A percentile compares a stretch with the other conserved stretches of the same genome.
Evolutionary conservation across 805 yeast genomes (phyloP).

Genomic region (Saccharomycopsis selenospora): DNA sequence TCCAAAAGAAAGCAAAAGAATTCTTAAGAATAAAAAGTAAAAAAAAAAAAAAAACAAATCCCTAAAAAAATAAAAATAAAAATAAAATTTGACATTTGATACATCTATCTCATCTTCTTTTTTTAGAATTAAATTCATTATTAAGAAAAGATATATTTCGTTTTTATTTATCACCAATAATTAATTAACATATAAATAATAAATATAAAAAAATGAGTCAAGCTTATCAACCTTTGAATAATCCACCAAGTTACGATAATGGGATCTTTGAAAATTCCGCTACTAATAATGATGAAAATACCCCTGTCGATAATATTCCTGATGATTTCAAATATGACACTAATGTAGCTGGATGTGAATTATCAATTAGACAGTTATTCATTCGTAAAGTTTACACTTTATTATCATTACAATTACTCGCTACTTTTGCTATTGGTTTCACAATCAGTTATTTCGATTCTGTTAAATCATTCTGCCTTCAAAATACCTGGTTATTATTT

Average conservation of each 20-base stretch:
- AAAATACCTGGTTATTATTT: conserved; percentile 51
- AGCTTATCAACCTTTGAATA: conserved; percentile 8
- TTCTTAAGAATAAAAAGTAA: neutral
- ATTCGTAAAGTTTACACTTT: conserved; percentile 74
- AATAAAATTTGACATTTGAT: too few species aligned
- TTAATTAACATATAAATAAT: too few species aligned
- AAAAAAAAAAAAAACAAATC: too few species aligned
- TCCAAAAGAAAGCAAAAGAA: neutral
- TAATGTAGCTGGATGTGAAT: conserved; percentile 68
- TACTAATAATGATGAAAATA: conserved; percentile 4
- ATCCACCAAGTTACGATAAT: conserved; percentile 18
- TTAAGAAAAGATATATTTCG: too few species aligned
- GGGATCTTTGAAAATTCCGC: conserved; percentile 3
- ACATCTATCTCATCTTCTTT: too few species aligned
- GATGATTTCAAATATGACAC: conserved; percentile 82
- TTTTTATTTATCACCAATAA: too few species aligned
- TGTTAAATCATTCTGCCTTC: conserved; percentile 47
- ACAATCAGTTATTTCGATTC: conserved; percentile 39
- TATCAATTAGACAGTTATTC: conserved; percentile 68
- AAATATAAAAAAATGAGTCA: conserved; percentile 9
- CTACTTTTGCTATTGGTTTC: conserved; percentile 53
- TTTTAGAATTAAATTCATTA: too few species aligned
- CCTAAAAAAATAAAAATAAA: too few species aligned
- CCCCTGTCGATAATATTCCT: conserved; percentile 32
- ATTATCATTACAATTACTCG: conserved; percentile 53